phyloP scores from a whole-genome alignment of 257 asterid genomes.

The Nicotiana tomentosiformis region DNA sequence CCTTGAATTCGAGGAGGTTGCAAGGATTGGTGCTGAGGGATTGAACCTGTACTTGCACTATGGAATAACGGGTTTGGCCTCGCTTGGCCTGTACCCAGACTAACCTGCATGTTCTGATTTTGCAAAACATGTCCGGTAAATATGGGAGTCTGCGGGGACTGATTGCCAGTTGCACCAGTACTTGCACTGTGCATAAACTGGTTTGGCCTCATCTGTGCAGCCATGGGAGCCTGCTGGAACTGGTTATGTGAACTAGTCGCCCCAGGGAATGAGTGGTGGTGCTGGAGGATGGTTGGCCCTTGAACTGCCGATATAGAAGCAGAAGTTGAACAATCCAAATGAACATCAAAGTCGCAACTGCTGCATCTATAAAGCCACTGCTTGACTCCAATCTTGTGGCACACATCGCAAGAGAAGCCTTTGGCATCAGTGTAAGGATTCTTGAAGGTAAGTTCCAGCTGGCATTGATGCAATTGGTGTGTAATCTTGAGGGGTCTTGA shows the following conservation, averaged over 20 bases:
- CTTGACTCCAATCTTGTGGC: conserved; percentile 33
- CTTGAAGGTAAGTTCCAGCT: conserved; percentile 39
- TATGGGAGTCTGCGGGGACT: neutral
- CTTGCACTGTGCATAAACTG: conserved; percentile 13
- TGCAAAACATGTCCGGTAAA: neutral
- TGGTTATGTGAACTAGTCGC: conserved; percentile 9
- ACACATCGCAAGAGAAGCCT: conserved; percentile 59
- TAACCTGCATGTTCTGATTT: conserved; percentile 3
- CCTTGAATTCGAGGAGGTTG: conserved; percentile 7
- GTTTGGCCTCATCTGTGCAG: neutral
- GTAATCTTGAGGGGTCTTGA: conserved; percentile 33
- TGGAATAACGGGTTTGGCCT: neutral
- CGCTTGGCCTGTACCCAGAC: neutral
- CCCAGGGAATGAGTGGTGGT: conserved; percentile 20
- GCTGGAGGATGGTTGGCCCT: conserved; percentile 13
- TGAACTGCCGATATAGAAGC: neutral
- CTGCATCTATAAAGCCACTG: conserved; percentile 67
- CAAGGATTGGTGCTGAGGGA: conserved; percentile 10
- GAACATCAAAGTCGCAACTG: conserved; percentile 50
- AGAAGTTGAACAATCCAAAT: conserved; percentile 35
- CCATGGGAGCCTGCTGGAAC: conserved; percentile 12
- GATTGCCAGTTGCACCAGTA: neutral
- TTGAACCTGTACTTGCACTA: conserved; percentile 9
- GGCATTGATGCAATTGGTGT: conserved; percentile 44
- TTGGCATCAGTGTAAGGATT: conserved; percentile 30